phyloP scores from a whole-genome alignment of 352 stramenopile species.

The Globisporangium okanoganense region DNA sequence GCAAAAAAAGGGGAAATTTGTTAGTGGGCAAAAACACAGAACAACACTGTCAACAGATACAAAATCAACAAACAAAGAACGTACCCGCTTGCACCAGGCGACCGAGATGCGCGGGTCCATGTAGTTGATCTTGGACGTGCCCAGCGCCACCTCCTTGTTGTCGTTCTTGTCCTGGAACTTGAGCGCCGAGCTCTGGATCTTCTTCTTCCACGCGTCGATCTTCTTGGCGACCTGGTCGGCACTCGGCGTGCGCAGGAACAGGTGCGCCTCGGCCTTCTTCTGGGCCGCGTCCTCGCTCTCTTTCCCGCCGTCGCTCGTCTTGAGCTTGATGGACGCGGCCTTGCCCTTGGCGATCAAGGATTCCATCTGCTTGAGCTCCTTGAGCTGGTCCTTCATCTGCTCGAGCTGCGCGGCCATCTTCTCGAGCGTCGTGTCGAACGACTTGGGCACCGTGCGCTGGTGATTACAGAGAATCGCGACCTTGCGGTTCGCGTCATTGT shows the following conservation, averaged over 20 bases:
- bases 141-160: constrained; percentile 98
- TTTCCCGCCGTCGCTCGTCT: constrained; percentile 83
- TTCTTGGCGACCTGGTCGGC: constrained; percentile 94
- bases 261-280: constrained; percentile 93
- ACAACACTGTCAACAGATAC: constrained; percentile 7
- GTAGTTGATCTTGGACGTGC: constrained; percentile 99
- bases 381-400: constrained; percentile 93
- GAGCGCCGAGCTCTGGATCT: constrained; percentile 89
- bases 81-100: constrained; percentile 98
- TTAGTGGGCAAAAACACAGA: neutral
- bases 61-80: no score
- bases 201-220: constrained; percentile 93
- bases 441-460: constrained; percentile 98
- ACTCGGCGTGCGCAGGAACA: constrained; percentile 91
- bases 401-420: constrained; percentile 93
- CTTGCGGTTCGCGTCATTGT: constrained; percentile 99
- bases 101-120: constrained; percentile 99
- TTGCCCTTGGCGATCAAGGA: constrained; percentile 86
- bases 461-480: constrained; percentile 99
- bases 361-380: constrained; percentile 94
- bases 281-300: constrained; percentile 68
- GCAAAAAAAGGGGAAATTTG: constrained; percentile 3
- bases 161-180: constrained; percentile 98
- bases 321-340: constrained; percentile 87
- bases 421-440: constrained; percentile 92